Base-by-base conservation (phyloP, 2,329 filamentous ascomycete species). In the Davidsoniella virescens region DNA sequence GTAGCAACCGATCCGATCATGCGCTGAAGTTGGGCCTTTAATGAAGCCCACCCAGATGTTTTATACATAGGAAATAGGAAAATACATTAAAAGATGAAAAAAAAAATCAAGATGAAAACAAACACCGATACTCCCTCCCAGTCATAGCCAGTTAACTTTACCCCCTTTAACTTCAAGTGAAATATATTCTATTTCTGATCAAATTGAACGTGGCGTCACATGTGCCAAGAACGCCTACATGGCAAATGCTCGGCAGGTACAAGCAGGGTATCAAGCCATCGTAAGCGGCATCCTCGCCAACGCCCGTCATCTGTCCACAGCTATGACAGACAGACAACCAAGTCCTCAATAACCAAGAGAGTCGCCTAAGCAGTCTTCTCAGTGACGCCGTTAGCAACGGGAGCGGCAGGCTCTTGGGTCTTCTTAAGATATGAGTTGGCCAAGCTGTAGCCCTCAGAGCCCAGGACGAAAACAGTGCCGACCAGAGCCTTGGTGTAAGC, bases 401-500 rank as follows among this genome's bases (percentile, higher is more conserved):
- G 10, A 4, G 48, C 4, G 16, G 47, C 16, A 6, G 33, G 14
- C 25, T 33, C 71, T 23, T 72, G 67, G 67, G 82, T 84, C 69
- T 80, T 78, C 56, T 72, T 68, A 45, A 86, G 60, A 57, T 77
- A 72, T 49, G 67, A 67, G 60, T 73, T 72, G 55, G 83, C 59
- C 71, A 75, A 82, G 49, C 66, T 67, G 49, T 84, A 64, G 1
- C 76, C 73, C 63, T 87, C 80, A 56, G 72, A 73, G 45, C 76
- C 76, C 46, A 87, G 69, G 45, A 84, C 71, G 45, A 87, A 67
- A 20, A 75, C 73, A 12, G 83, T 85, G 47, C 74, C 75, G 56
- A 87, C 68, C 12, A 77, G 66, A 9, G 84, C 84, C 70, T 84
- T 87, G 59, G 80, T 75, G 54, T 75, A 73, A 3, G 78, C 74